A percentile compares a stretch with the other conserved stretches of the same genome.
Conservation (phyloP, 805 yeast genomes). For the Candida insectalens region DNA sequence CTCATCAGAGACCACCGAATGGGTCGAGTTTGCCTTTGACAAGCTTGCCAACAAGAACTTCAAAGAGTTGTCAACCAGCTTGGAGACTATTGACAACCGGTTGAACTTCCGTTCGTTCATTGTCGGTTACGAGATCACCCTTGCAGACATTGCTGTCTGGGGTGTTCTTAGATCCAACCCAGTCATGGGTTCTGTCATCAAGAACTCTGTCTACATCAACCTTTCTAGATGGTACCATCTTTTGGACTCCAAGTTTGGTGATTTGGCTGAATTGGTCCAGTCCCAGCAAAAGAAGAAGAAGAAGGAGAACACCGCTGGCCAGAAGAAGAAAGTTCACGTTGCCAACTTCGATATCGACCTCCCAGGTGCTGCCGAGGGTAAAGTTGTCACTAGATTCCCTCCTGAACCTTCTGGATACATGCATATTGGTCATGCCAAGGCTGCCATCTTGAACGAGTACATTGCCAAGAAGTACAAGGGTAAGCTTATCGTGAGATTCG, state of each 20-base stretch:
- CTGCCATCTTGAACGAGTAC: slow-evolving; percentile 93
- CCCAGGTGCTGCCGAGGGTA: slow-evolving; percentile 83
- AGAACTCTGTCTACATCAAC: slow-evolving; percentile 75
- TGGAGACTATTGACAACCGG: slow-evolving; percentile 75
- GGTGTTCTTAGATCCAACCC: slow-evolving; percentile 91
- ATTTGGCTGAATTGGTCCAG: slow-evolving; percentile 54
- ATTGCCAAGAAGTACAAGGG: slow-evolving; percentile 95
- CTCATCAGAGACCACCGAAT: slow-evolving; percentile 36
- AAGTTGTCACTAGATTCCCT: slow-evolving; percentile 97
- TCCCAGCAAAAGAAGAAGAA: slow-evolving; percentile 66
- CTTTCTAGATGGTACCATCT: slow-evolving; percentile 89
- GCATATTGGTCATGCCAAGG: slow-evolving; percentile 99
- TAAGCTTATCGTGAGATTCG: slow-evolving; percentile 92
- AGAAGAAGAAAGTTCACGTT: slow-evolving; percentile 80
- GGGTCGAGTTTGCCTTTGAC: slow-evolving; percentile 60
- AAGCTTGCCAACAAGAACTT: slow-evolving; percentile 77
- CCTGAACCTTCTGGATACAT: slow-evolving; percentile 99
- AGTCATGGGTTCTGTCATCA: slow-evolving; percentile 83
- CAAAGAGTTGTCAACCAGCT: slow-evolving; percentile 67
- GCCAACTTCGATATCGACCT: slow-evolving; percentile 93
- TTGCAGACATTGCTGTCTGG: slow-evolving; percentile 87
- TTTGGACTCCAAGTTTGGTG: slow-evolving; percentile 60
- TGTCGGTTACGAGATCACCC: slow-evolving; percentile 53
- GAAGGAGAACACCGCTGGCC: slow-evolving; percentile 46
- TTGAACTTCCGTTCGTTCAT: slow-evolving; percentile 79